These are phyloP conservation scores for Adansonia gregorii DNA, from an alignment of 441 rosid species.

Conservation along the genomic window DNA sequence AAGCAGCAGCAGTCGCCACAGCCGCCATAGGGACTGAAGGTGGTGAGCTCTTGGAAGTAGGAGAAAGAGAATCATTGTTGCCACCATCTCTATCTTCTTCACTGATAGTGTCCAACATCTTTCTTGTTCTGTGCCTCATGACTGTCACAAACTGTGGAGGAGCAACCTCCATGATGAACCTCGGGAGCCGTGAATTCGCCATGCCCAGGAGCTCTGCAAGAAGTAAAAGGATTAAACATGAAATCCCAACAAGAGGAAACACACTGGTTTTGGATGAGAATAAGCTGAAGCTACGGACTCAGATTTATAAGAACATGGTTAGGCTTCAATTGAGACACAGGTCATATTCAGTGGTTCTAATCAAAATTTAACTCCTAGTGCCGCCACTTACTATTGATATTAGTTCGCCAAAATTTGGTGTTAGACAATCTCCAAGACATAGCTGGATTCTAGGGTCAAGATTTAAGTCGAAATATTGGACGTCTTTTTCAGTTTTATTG, in stretches of 20 bases:
- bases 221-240: background rate
- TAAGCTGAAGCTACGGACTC: slow-evolving; percentile 24
- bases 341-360: slow-evolving; percentile 42
- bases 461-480: too few species aligned
- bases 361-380: slow-evolving; percentile 42
- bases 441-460: too few species aligned
- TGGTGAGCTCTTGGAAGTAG: slow-evolving; percentile 33
- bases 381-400: slow-evolving; percentile 54
- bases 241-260: background rate
- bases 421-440: background rate
- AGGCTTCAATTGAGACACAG: slow-evolving; percentile 34
- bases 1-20: slow-evolving; percentile 20
- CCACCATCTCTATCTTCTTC: slow-evolving; percentile 70
- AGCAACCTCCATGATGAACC: slow-evolving; percentile 77
- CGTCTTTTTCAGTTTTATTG: too few species aligned
- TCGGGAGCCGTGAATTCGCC: slow-evolving; percentile 74
- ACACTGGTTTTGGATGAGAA: slow-evolving; percentile 35
- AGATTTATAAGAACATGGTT: slow-evolving; percentile 40
- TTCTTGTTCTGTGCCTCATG: slow-evolving; percentile 68
- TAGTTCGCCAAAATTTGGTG: slow-evolving; percentile 34
- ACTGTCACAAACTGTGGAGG: slow-evolving; percentile 85
- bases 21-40: slow-evolving; percentile 19
- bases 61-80: slow-evolving; percentile 34
- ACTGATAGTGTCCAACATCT: slow-evolving; percentile 78
- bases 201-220: slow-evolving; percentile 32